Evolutionary conservation across 1,139 yeast species (phyloP).

Genomic region (Casaregolazyma lundiana): DNA sequence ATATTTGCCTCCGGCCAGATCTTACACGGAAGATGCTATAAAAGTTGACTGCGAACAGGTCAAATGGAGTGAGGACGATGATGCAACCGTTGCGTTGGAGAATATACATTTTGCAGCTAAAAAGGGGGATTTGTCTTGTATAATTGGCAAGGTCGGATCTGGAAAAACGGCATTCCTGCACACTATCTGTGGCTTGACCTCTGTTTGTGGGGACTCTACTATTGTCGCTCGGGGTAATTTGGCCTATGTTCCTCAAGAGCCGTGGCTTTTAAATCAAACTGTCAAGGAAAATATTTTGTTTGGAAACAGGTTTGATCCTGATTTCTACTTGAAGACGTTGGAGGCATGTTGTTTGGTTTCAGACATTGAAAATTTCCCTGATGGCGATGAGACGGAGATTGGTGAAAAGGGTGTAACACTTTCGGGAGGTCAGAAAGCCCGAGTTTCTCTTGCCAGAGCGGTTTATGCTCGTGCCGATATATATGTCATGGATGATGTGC

Average conservation of each 20-base stretch:
- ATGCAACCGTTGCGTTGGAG: conserved; percentile 41
- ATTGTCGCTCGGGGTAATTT: conserved; percentile 57
- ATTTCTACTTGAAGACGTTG: conserved; percentile 60
- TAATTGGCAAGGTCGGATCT: conserved; percentile 74
- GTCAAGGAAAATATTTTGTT: conserved; percentile 70
- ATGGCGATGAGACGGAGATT: conserved; percentile 78
- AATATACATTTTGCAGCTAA: conserved; percentile 49
- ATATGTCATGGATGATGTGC: conserved; percentile 69
- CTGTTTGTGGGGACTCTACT: conserved; percentile 60
- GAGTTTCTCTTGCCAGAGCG: conserved; percentile 80
- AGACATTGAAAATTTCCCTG: conserved; percentile 62
- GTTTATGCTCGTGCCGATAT: conserved; percentile 81
- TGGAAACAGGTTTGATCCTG: conserved; percentile 68
- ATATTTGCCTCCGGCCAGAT: conserved; percentile 28
- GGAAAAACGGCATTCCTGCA: conserved; percentile 69
- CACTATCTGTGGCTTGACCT: conserved; percentile 56
- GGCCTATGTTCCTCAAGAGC: conserved; percentile 76
- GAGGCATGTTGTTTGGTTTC: conserved; percentile 71
- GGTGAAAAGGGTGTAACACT: conserved; percentile 88
- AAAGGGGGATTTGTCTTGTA: conserved; percentile 59
- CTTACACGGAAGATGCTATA: conserved; percentile 23
- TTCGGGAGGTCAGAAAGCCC: conserved; percentile 89
- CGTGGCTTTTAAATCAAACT: conserved; percentile 79
- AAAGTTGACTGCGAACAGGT: conserved; percentile 42
- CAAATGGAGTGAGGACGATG: conserved; percentile 42